Evolutionary conservation across 495 filamentous ascomycete genomes (phyloP).

Genomic region (Podospora tetraspora): DNA sequence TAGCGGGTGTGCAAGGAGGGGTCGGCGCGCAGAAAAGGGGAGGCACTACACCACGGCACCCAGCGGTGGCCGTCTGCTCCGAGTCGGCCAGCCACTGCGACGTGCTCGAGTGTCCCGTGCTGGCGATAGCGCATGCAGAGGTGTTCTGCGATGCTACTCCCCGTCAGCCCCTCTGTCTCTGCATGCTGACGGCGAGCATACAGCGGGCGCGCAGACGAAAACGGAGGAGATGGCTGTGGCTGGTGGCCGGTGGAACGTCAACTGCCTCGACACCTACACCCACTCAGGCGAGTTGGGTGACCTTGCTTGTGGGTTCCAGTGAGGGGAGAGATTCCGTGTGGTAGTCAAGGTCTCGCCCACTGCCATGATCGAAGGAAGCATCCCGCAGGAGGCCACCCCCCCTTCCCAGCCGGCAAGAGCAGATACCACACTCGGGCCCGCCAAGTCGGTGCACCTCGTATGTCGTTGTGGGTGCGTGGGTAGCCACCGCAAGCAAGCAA

Average conservation of each 20-base stretch:
- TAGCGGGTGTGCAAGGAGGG: not conserved
- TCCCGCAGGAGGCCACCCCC: not conserved
- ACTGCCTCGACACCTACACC: not conserved
- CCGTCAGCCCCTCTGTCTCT: not conserved
- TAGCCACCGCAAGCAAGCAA: not conserved
- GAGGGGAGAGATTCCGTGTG: not conserved
- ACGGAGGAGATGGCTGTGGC: not conserved
- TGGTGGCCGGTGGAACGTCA: not conserved
- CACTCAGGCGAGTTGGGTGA: not conserved
- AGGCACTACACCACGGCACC: not conserved
- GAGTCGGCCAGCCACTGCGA: not conserved
- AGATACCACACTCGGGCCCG: not conserved
- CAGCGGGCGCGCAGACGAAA: not conserved
- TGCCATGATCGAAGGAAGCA: not conserved
- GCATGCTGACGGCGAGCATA: not conserved
- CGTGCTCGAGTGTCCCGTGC: not conserved
- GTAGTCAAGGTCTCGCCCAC: not conserved
- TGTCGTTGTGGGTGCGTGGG: not conserved
- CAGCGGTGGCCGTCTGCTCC: not conserved
- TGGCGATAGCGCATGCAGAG: not conserved
- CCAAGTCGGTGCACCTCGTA: not conserved
- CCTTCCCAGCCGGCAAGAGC: not conserved
- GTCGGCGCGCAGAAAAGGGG: not conserved
- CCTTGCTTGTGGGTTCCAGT: not conserved
- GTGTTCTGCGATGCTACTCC: not conserved